Percentiles rank a stretch among this genome's conserved stretches.
phyloP scores from a whole-genome alignment of 225 moss, liverwort and hornwort species.

The Thuidium tamariscinum region DNA sequence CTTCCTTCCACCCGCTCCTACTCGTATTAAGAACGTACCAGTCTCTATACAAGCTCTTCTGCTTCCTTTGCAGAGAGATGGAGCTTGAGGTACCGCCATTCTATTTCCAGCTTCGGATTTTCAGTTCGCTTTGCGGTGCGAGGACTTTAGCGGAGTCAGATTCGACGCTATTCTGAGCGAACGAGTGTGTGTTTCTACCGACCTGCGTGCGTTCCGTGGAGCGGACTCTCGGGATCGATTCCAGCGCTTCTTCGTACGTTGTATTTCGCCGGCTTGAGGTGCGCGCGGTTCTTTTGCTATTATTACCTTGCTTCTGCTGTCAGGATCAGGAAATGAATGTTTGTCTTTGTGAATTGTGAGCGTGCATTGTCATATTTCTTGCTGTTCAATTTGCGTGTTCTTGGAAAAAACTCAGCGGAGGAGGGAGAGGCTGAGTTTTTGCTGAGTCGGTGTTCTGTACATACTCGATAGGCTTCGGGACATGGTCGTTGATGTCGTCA shows the following conservation, averaged over 20 bases:
- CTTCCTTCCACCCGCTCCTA: neutral
- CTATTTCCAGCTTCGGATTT: neutral
- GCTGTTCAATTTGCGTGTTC: neutral
- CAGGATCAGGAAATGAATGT: neutral
- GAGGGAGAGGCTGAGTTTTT: neutral
- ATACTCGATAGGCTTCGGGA: too few species aligned
- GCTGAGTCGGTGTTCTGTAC: neutral
- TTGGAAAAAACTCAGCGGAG: neutral
- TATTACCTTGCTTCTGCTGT: neutral
- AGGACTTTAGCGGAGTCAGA: neutral
- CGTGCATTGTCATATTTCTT: neutral
- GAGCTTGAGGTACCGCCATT: neutral
- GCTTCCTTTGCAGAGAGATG: neutral
- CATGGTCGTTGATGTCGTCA: neutral
- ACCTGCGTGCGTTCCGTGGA: neutral
- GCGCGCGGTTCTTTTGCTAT: neutral
- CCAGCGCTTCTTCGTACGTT: neutral
- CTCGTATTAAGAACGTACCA: neutral
- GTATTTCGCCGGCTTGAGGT: neutral
- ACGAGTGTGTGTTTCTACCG: neutral
- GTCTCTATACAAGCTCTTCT: neutral
- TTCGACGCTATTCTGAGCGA: neutral
- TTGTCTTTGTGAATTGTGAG: neutral
- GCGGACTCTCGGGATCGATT: neutral
- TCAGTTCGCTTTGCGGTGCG: neutral